phyloP scores from a whole-genome alignment of 2,329 filamentous ascomycete species.

The Chrysoporthe austroafricana region DNA sequence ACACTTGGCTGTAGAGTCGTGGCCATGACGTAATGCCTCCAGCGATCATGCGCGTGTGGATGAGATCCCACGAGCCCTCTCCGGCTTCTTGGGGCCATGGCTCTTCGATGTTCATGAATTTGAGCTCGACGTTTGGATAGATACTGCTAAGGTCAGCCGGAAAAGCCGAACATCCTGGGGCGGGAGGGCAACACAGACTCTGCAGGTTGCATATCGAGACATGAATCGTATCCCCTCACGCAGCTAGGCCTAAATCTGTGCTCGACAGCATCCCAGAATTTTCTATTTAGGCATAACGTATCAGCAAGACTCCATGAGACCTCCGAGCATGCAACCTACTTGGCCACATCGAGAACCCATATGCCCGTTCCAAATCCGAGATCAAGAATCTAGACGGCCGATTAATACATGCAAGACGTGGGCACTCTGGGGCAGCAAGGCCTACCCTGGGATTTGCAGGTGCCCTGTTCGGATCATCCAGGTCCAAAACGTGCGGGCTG shows the following conservation, averaged over 20 bases:
- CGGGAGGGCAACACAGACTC: slow-evolving; percentile 1
- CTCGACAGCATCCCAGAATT: slow-evolving; percentile 4
- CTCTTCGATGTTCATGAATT: slow-evolving; percentile 76
- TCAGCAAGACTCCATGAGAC: slow-evolving; percentile 31
- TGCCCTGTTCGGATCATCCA: slow-evolving; percentile 2
- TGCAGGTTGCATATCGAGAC: slow-evolving; percentile 23
- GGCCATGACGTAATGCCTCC: slow-evolving; percentile 81
- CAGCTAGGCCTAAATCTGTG: not conserved
- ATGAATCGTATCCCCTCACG: slow-evolving; percentile 21
- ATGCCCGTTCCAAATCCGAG: slow-evolving; percentile 88
- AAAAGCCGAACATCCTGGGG: not conserved
- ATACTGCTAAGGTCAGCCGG: slow-evolving; percentile 55
- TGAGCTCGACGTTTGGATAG: slow-evolving; percentile 69
- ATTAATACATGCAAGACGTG: not conserved
- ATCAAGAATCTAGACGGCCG: slow-evolving; percentile 52
- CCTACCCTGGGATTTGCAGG: slow-evolving; percentile 13
- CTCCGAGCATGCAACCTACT: slow-evolving; percentile 54
- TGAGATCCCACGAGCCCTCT: slow-evolving; percentile 72
- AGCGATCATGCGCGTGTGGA: slow-evolving; percentile 79
- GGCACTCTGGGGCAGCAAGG: not conserved
- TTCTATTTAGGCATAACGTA: slow-evolving; percentile 1
- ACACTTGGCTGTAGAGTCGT: slow-evolving; percentile 71
- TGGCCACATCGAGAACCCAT: slow-evolving; percentile 86
- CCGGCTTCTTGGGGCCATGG: slow-evolving; percentile 60
- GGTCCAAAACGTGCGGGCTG: slow-evolving; percentile 15